Evolutionary conservation across 192 early-diverging fungal genomes (phyloP).

Genomic region (Phlyctochytrium planicorne): DNA sequence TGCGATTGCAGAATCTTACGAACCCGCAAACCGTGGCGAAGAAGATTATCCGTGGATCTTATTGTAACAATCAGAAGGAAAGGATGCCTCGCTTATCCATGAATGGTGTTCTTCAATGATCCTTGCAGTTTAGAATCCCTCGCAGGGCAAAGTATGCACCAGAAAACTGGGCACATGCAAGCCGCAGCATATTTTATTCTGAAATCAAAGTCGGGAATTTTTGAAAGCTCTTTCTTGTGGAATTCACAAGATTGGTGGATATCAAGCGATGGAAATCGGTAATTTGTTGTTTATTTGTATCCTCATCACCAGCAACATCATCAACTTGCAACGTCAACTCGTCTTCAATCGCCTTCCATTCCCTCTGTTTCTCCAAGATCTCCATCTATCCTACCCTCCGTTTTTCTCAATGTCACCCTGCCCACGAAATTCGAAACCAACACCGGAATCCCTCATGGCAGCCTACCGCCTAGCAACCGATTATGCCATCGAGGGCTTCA

Average conservation of each 20-base stretch:
- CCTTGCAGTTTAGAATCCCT: slow-evolving; percentile 12
- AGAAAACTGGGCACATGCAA: slow-evolving; percentile 42
- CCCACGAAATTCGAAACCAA: no score
- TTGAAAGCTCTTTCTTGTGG: slow-evolving; percentile 18
- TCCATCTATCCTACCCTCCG: no score
- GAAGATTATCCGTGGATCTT: not conserved
- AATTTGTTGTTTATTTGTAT: not conserved
- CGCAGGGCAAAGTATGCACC: slow-evolving; percentile 38
- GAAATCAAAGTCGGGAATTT: slow-evolving; percentile 35
- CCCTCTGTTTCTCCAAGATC: no score
- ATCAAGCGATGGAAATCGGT: slow-evolving; percentile 36
- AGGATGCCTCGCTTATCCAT: slow-evolving; percentile 3
- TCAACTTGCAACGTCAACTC: no score
- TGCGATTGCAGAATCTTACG: no score
- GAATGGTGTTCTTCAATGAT: slow-evolving; percentile 32
- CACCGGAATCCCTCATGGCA: no score
- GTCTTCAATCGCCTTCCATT: no score
- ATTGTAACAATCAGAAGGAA: not conserved
- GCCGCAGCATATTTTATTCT: slow-evolving; percentile 42
- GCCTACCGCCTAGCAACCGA: no score
- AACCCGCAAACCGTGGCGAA: no score
- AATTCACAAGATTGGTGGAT: slow-evolving; percentile 42
- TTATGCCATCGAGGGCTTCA: no score
- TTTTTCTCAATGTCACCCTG: no score
- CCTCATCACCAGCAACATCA: no score